Evolutionary conservation across 495 filamentous ascomycete species (phyloP), one percentile per base, ranked within the genome.

Genomic region (Neurospora terricola): DNA sequence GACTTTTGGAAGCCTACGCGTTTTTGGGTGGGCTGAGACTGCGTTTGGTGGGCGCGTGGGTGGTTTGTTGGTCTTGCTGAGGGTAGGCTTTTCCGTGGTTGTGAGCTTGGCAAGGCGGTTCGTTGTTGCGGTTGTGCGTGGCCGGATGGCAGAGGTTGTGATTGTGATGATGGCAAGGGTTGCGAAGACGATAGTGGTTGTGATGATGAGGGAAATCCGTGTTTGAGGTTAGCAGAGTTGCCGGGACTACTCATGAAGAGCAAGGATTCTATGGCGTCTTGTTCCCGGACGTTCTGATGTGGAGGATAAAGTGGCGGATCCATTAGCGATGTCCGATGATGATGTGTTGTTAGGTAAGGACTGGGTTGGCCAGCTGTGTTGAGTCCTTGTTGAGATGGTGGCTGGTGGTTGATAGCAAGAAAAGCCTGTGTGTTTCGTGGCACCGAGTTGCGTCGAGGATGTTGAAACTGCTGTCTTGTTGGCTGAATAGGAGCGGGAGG

Each of bases 231-330:
- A 73, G 87, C 87, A 4, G 92, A 91, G 77, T 94, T 92, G 14
- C 89, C 91, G 0, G 93, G 93, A 75, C 92, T 94, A 72, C 91
- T 92, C 92, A 97, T 94, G 81, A 93, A 94, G 27, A 96, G 84
- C 34, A 96, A 82, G 0, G 91, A 92, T 77, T 97, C 93, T 30
- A 96, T 90, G n/a, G 93, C 93, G 75, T 96, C 93, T 76, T 94
- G 89, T 77, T 97, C 93, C 77, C 91, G 90, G 2, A 83, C 80
- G 34, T 85, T 85, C 45, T 83, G 83, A 71, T 85, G 83, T 0
- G 84, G 84, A 12, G 85, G 85, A 66, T 84, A 85, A 7, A 84
- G 74, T 27, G 88, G 85, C 21, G 90, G 89, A 72, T 92, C 92
- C 48, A 90, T 85, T 45, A 87, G 88, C 14, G 90, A 88, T 14